Percentiles rank a stretch among this genome's conserved stretches.
Conservation (phyloP, 148 eudicot genomes). For the Diospyros lotus region DNA sequence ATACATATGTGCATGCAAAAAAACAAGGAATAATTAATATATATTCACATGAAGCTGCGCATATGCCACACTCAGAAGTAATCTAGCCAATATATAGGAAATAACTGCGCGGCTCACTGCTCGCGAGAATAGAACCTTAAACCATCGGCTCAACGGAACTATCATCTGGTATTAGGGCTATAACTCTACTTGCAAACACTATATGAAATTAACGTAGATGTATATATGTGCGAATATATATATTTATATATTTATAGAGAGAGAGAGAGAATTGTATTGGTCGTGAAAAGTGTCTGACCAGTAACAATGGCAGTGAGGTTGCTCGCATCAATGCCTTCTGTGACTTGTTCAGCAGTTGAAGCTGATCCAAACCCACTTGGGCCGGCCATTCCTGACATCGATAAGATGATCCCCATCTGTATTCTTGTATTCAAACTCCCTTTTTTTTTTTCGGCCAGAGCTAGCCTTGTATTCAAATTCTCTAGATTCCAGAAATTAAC, state of each 20-base stretch:
- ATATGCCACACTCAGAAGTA: too few species aligned
- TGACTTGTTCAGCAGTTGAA: constrained; percentile 50
- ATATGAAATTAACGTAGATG: background rate
- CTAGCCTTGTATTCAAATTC: too few species aligned
- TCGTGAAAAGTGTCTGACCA: constrained; percentile 18
- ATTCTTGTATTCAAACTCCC: background rate
- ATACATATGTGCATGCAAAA: too few species aligned
- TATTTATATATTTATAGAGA: background rate
- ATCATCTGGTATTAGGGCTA: too few species aligned
- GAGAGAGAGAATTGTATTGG: background rate
- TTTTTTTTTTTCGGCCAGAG: too few species aligned
- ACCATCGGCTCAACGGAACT: too few species aligned
- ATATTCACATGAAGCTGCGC: too few species aligned
- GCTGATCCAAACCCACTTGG: constrained; percentile 54
- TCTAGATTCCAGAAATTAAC: background rate
- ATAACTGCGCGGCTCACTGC: too few species aligned
- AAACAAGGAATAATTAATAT: too few species aligned
- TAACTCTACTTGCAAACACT: too few species aligned
- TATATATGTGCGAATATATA: background rate
- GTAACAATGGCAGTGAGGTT: constrained; percentile 47
- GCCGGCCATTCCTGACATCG: constrained; percentile 41
- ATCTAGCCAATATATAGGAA: too few species aligned
- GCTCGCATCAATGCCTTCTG: constrained; percentile 42
- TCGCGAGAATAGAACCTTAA: too few species aligned
- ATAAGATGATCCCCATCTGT: constrained; percentile 23